phyloP scores from a whole-genome alignment of 768 basidiomycete species.

The Roridomyces roridus region DNA sequence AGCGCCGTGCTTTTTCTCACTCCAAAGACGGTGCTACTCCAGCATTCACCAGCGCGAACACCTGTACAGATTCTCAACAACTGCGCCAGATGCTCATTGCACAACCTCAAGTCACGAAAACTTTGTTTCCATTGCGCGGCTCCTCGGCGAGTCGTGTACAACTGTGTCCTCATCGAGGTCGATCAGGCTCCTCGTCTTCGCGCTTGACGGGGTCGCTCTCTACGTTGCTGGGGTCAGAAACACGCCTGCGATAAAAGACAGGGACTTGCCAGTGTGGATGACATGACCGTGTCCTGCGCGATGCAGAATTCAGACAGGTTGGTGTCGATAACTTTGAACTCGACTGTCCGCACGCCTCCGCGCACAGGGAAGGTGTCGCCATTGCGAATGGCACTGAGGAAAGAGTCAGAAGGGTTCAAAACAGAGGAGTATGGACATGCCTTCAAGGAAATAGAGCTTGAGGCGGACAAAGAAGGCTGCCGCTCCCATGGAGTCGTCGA shows the following conservation, averaged over 20 bases:
- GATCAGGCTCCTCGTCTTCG: slow-evolving; percentile 97
- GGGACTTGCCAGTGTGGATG: slow-evolving; percentile 78
- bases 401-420: slow-evolving; percentile 9
- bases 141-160: too few species aligned
- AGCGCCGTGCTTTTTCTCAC: too few species aligned
- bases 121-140: too few species aligned
- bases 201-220: slow-evolving; percentile 99
- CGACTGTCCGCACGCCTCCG: slow-evolving; percentile 97
- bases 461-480: slow-evolving; percentile 98
- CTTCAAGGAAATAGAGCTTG: slow-evolving; percentile 98
- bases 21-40: too few species aligned
- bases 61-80: too few species aligned
- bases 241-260: neutral
- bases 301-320: slow-evolving; percentile 99
- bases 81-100: too few species aligned
- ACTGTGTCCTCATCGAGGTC: too few species aligned
- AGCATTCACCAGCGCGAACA: too few species aligned
- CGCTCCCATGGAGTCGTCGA: slow-evolving; percentile 97
- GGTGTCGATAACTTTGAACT: slow-evolving; percentile 99
- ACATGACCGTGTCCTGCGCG: slow-evolving; percentile 98
- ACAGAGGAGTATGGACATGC: slow-evolving; percentile 40
- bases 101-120: too few species aligned
- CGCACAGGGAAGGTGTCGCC: slow-evolving; percentile 99
- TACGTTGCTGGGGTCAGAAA: slow-evolving; percentile 31
- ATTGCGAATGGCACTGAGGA: too few species aligned